Percentiles rank a stretch among this genome's conserved stretches.
Evolutionary conservation across 371 early-diverging fungal genomes (phyloP).

Genomic region (Mortierella sp.): DNA sequence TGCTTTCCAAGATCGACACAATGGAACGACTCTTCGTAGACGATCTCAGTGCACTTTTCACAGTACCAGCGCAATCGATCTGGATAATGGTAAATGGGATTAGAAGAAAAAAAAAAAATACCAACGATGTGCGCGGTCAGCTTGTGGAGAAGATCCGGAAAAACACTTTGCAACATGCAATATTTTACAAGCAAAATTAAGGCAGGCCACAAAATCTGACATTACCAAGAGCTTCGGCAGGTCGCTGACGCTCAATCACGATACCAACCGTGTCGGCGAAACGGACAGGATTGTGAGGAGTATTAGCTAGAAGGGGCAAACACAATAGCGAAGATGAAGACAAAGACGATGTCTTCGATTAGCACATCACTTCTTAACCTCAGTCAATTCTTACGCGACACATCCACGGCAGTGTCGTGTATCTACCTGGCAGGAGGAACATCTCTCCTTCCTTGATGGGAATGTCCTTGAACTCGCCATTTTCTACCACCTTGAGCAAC

Average conservation of each 20-base stretch:
- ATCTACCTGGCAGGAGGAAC: constrained; percentile 90
- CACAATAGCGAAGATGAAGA: too few species aligned
- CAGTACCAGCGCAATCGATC: constrained; percentile 97
- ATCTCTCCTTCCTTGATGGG: constrained; percentile 92
- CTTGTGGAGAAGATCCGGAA: constrained; percentile 1
- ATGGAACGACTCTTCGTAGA: constrained; percentile 90
- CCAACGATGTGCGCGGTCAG: too few species aligned
- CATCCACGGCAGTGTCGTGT: too few species aligned
- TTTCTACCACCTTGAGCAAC: constrained; percentile 87
- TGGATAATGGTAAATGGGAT: too few species aligned
- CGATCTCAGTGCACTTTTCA: constrained; percentile 80
- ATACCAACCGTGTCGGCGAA: constrained; percentile 94
- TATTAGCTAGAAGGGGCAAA: constrained; percentile 62
- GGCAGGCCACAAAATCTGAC: constrained; percentile 4
- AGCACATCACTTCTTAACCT: too few species aligned
- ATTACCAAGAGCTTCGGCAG: constrained; percentile 79
- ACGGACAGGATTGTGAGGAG: constrained; percentile 95
- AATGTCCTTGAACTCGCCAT: constrained; percentile 84
- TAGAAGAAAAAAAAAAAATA: neutral
- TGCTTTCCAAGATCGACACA: constrained; percentile 92
- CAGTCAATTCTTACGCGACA: too few species aligned
- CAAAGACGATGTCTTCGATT: constrained; percentile 2
- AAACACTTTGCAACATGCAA: constrained; percentile 8
- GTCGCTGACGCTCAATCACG: constrained; percentile 90
- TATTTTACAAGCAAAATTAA: neutral